These are phyloP conservation scores for Ciborinia camelliae DNA, from an alignment of 2,329 filamentous ascomycete genomes.

Conservation along the genomic window DNA sequence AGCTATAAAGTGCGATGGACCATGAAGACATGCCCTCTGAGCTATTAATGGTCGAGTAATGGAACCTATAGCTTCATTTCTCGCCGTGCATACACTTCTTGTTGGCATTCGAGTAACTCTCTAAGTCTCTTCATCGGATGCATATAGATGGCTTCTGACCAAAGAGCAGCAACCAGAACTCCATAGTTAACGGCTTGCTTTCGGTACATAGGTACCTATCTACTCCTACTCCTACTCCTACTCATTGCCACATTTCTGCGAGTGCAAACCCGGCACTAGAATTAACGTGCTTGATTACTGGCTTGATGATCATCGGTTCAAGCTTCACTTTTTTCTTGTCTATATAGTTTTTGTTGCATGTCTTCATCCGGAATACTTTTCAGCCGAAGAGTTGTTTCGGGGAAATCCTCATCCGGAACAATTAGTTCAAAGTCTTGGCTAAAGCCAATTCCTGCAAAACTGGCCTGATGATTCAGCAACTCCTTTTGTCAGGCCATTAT, in stretches of 20 bases:
- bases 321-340: neutral
- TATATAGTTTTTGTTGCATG: conserved; percentile 11
- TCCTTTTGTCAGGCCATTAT: neutral
- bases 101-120: neutral
- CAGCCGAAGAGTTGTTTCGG: conserved; percentile 14
- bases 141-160: neutral
- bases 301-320: neutral
- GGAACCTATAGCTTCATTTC: neutral
- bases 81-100: neutral
- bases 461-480: neutral
- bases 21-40: neutral
- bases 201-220: neutral
- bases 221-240: neutral
- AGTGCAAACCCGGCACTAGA: neutral
- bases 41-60: neutral
- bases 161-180: neutral
- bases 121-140: neutral
- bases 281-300: neutral
- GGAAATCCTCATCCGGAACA: conserved; percentile 16
- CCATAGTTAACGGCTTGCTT: neutral
- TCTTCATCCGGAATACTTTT: conserved; percentile 20
- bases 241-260: neutral
- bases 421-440: conserved; percentile 11
- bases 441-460: conserved; percentile 10
- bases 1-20: neutral